Conservation (phyloP, 306 rosid species). For the Astragalus membranaceus region DNA sequence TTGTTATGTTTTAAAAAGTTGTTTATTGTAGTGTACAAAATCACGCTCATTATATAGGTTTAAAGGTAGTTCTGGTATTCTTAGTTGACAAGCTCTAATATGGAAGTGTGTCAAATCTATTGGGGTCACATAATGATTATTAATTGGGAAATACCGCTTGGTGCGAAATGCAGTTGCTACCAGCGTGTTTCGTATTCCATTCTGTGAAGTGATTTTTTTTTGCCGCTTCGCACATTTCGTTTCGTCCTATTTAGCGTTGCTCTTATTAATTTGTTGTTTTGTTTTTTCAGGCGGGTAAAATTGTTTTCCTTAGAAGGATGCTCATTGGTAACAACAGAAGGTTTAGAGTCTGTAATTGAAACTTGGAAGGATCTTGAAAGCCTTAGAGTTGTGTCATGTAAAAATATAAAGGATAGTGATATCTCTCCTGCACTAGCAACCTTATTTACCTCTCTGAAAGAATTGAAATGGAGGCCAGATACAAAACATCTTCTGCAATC, state of each 20-base stretch:
- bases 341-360: constrained; percentile 62
- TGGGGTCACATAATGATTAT: background rate
- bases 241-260: no score
- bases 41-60: background rate
- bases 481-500: constrained; percentile 53
- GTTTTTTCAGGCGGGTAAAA: constrained; percentile 64
- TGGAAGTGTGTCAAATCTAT: background rate
- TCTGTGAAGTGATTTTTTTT: no score
- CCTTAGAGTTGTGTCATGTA: constrained; percentile 70
- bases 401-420: constrained; percentile 61
- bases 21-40: background rate
- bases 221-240: no score
- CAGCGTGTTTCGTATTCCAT: no score
- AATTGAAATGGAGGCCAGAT: constrained; percentile 84
- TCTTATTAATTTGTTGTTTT: background rate
- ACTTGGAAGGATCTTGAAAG: constrained; percentile 66
- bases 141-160: no score
- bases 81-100: background rate
- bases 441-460: constrained; percentile 56
- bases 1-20: background rate
- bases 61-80: background rate
- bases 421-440: constrained; percentile 62
- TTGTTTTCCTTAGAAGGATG: constrained; percentile 69
- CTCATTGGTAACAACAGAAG: constrained; percentile 68
- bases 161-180: no score